These are phyloP conservation scores for Nakaseomyces sp. DNA, from an alignment of 1,139 yeast species.

Conservation along the genomic window DNA sequence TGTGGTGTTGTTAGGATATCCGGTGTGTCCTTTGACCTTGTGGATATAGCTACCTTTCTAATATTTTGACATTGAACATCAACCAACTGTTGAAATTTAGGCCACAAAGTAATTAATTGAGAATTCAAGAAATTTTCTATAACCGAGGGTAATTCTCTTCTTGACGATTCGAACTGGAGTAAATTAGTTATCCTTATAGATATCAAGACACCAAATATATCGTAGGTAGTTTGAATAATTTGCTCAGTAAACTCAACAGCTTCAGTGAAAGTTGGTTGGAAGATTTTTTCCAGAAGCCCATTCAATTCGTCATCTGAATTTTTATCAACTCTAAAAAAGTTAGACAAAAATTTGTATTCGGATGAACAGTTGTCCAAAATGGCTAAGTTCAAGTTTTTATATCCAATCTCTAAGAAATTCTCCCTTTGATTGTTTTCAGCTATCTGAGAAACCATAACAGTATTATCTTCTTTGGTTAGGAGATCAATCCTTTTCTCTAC, in stretches of 20 bases:
- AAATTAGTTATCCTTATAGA: conserved; percentile 65
- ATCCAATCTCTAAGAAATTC: conserved; percentile 66
- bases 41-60: conserved; percentile 34
- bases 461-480: conserved; percentile 44
- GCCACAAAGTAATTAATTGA: conserved; percentile 68
- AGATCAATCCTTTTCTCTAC: conserved; percentile 52
- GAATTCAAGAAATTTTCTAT: conserved; percentile 66
- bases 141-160: conserved; percentile 52
- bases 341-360: conserved; percentile 65
- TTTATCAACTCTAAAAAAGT: conserved; percentile 49
- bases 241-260: conserved; percentile 46
- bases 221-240: conserved; percentile 47
- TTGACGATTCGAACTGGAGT: conserved; percentile 53
- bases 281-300: conserved; percentile 40
- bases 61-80: conserved; percentile 71
- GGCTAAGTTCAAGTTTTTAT: conserved; percentile 65
- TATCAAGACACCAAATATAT: conserved; percentile 70
- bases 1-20: conserved; percentile 41
- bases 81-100: conserved; percentile 66
- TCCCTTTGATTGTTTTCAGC: conserved; percentile 67
- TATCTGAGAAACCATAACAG: conserved; percentile 74
- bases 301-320: conserved; percentile 35
- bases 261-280: conserved; percentile 44
- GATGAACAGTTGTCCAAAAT: conserved; percentile 68
- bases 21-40: conserved; percentile 18